Percentiles rank a stretch among this genome's conserved stretches.
Evolutionary conservation across 768 basidiomycete species (phyloP).

Genomic region (Auriscalpium microsporum): DNA sequence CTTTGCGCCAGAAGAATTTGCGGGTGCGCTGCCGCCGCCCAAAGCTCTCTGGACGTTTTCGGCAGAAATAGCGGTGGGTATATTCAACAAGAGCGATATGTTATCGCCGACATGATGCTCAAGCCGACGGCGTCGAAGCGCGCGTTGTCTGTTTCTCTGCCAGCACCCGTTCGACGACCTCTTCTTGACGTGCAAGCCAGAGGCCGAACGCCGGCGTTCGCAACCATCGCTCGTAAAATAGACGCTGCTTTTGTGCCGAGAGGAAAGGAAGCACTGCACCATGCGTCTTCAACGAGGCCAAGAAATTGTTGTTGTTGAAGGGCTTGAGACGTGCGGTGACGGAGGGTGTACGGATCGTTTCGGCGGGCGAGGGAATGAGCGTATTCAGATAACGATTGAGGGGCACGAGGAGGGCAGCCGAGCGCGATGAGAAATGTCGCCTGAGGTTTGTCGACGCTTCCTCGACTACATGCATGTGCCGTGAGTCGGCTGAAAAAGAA

Average conservation of each 20-base stretch:
- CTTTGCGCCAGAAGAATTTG: too few species aligned
- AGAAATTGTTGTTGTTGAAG: slow-evolving; percentile 61
- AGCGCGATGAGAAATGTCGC: slow-evolving; percentile 77
- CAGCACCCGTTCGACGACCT: slow-evolving; percentile 54
- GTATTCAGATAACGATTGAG: slow-evolving; percentile 87
- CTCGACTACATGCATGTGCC: slow-evolving; percentile 34
- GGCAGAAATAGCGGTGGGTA: background rate
- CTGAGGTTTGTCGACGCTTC: slow-evolving; percentile 60
- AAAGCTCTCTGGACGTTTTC: too few species aligned
- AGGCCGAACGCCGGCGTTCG: slow-evolving; percentile 69
- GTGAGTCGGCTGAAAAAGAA: background rate
- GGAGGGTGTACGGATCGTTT: slow-evolving; percentile 30
- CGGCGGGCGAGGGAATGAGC: slow-evolving; percentile 66
- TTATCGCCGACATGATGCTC: too few species aligned
- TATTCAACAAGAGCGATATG: background rate
- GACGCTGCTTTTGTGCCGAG: slow-evolving; percentile 46
- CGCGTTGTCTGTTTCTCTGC: slow-evolving; percentile 14
- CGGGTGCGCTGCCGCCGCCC: too few species aligned
- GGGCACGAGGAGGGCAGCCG: slow-evolving; percentile 80
- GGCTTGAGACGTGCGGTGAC: slow-evolving; percentile 44
- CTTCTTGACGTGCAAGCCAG: slow-evolving; percentile 74
- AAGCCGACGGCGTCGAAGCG: too few species aligned
- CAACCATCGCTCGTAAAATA: slow-evolving; percentile 75
- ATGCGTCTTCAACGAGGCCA: slow-evolving; percentile 61
- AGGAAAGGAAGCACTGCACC: slow-evolving; percentile 72